These are phyloP conservation scores for Tolypocladium pustulatum DNA, from an alignment of 2,329 filamentous ascomycete genomes.

Conservation along the genomic window DNA sequence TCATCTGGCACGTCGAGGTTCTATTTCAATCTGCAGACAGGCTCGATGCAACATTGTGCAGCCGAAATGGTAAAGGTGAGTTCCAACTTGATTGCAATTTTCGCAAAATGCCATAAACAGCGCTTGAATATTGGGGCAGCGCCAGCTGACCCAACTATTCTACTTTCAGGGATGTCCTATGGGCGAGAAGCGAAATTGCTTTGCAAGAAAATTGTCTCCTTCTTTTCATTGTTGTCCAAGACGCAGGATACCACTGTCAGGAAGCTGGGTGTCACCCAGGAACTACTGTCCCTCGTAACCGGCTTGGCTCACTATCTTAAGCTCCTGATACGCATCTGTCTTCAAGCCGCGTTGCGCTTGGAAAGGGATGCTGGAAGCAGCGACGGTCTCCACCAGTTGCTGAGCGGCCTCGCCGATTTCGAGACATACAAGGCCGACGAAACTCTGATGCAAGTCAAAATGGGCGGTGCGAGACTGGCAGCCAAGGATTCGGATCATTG, in stretches of 20 bases:
- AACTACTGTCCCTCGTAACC: conserved; percentile 93
- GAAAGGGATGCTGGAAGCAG: conserved; percentile 71
- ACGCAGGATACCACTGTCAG: conserved; percentile 84
- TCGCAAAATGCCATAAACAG: not conserved
- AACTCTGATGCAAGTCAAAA: conserved; percentile 53
- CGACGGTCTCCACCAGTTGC: conserved; percentile 70
- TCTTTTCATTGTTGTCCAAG: conserved; percentile 90
- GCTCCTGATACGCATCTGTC: conserved; percentile 89
- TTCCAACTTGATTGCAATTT: not conserved
- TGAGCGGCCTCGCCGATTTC: conserved; percentile 76
- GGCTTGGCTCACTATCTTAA: conserved; percentile 96
- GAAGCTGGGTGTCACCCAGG: conserved; percentile 92
- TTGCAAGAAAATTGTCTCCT: conserved; percentile 99
- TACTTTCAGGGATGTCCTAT: conserved; percentile 66
- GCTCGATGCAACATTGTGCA: conserved; percentile 63
- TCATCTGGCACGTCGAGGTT: conserved; percentile 92
- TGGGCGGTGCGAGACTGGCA: conserved; percentile 55
- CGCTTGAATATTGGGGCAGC: not conserved
- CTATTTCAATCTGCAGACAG: conserved; percentile 82
- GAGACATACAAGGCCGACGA: conserved; percentile 67
- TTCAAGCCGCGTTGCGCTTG: conserved; percentile 84
- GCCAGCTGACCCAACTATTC: not conserved
- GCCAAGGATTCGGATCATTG: conserved; percentile 80
- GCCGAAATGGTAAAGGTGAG: conserved; percentile 65
- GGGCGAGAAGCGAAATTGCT: conserved; percentile 93